phyloP scores from a whole-genome alignment of 202 grass and related monocot species.

The Zizania palustris region DNA sequence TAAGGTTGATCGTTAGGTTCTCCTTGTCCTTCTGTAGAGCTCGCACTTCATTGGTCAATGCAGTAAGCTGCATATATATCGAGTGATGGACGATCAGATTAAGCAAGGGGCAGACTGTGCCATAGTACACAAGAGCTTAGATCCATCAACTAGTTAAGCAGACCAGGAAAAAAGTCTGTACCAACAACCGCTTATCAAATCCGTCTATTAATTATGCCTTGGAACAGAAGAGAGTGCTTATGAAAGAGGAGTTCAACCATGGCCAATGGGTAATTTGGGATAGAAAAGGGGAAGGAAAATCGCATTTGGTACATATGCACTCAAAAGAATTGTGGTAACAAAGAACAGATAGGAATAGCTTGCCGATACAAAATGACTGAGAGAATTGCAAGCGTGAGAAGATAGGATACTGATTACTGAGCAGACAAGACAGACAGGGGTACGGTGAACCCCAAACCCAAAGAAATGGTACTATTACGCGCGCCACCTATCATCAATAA shows the following conservation, averaged over 20 bases:
- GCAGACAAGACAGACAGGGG: no score
- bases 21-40: slow-evolving; percentile 80
- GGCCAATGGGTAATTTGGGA: background rate
- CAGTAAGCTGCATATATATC: slow-evolving; percentile 42
- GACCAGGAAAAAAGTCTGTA: background rate
- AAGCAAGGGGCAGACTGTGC: background rate
- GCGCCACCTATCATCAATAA: no score
- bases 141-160: background rate
- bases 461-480: no score
- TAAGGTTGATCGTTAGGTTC: slow-evolving; percentile 63
- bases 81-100: slow-evolving; percentile 6
- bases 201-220: no score
- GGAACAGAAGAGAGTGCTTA: no score
- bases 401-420: no score
- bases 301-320: background rate
- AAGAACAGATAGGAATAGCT: background rate
- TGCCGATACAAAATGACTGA: background rate
- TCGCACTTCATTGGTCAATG: slow-evolving; percentile 54
- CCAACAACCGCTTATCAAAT: background rate
- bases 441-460: no score
- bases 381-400: no score
- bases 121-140: background rate
- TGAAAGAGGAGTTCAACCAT: background rate
- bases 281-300: background rate
- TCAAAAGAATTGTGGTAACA: background rate